A percentile compares a stretch with the other conserved stretches of the same genome.
These are phyloP conservation scores for Pythium dissimile DNA, from an alignment of 352 stramenopile genomes.

Conservation along the genomic window DNA sequence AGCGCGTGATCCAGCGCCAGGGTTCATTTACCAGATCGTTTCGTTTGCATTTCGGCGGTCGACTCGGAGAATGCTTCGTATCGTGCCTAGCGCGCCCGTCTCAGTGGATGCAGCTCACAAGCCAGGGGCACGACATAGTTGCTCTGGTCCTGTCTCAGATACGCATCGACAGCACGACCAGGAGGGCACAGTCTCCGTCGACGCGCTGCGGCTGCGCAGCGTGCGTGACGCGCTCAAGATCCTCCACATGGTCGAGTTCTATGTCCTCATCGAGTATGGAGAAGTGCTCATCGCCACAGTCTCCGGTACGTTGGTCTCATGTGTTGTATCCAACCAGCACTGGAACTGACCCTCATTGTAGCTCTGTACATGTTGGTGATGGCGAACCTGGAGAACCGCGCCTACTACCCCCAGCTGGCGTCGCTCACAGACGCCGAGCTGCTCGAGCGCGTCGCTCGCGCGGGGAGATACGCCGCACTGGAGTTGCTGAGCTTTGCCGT, in stretches of 20 bases:
- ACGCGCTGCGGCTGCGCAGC: background rate
- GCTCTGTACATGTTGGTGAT: constrained; percentile 5
- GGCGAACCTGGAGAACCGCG: background rate
- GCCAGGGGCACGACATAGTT: no score
- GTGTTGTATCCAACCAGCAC: no score
- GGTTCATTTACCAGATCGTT: no score
- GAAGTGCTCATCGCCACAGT: constrained; percentile 18
- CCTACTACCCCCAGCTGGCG: constrained; percentile 3
- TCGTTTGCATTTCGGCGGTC: no score
- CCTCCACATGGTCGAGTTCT: constrained; percentile 18
- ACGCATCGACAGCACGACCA: background rate
- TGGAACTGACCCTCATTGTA: background rate
- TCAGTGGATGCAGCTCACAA: no score
- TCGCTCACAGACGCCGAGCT: background rate
- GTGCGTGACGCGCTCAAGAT: background rate
- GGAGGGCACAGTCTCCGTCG: background rate
- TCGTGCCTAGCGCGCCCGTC: no score
- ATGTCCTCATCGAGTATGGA: constrained; percentile 20
- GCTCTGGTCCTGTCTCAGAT: no score
- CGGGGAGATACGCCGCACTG: background rate
- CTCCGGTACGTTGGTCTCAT: constrained; percentile 6
- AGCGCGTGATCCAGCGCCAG: no score
- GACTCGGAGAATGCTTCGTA: no score
- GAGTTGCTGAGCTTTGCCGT: constrained; percentile 3
- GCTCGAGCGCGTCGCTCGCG: background rate